Base-by-base conservation (phyloP, 208 protist species). In the Wallacemonas rigidus region DNA sequence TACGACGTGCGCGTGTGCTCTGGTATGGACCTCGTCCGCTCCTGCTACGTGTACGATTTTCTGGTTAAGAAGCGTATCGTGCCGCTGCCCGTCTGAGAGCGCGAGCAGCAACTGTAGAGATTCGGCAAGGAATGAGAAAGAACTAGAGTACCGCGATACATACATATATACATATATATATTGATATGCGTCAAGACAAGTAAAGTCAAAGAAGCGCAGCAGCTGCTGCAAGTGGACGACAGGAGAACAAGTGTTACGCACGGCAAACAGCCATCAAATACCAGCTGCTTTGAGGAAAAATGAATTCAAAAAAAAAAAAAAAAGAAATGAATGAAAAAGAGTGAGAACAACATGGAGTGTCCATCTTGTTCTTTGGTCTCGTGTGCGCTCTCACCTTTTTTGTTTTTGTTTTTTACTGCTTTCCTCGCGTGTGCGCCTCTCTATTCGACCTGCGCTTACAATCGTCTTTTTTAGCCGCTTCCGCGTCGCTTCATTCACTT, bases 1-100 rank as follows among this genome's bases (percentile, higher is more conserved):
- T 97, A 95, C 77, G 93, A 96, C 68, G 76, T 96, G 2, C 88
- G 93, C 47, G 86, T 94, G 38, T 85, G 74, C 40, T 92, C 90
- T 9, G 87, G 90, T 7, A 76, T 97, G 9, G 91, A 95, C 67
- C 65, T 95, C 39, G 80, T 94, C 17, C 83, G 92, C 58, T 93
- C 88, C 17, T 69, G 79, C 17, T 86, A 77, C 58, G 69, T 97
- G 50, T 92, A 91, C 75, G 86, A 97, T 64, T 93, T 83, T 57
- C 60, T 96, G 7, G 81, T 86, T 63, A 82, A 89, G 77, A 81
- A 82, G 50, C 79, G 80, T 38, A 57, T 90, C 58, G 79, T 96
- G 17, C 76, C 75, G 4, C 75, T 85, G 51, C 85, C 85, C 6
- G 67, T 81, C 35, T 89, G 83, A 56, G 8, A 12, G 8, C 6